Percentiles rank a stretch among this genome's conserved stretches.
These are phyloP conservation scores for Zygnema cylindricum DNA, from an alignment of 139 green algal species.

Conservation along the genomic window DNA sequence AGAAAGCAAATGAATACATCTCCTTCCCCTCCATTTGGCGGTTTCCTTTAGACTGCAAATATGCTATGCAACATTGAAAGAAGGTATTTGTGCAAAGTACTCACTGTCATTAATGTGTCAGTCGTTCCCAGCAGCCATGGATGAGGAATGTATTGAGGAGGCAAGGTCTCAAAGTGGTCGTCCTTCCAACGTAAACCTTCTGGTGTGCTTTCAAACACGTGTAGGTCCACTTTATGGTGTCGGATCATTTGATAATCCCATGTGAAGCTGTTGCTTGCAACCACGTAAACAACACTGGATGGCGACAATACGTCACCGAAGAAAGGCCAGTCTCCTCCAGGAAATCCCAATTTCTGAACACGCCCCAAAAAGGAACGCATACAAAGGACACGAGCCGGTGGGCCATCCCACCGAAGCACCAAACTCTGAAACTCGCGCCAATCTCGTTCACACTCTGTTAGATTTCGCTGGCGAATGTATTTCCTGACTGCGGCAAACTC, in stretches of 20 bases:
- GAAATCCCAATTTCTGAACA: conserved; percentile 38
- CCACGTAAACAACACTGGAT: conserved; percentile 34
- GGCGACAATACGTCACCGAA: neutral
- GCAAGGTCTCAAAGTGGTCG: conserved; percentile 23
- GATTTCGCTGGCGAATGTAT: conserved; percentile 17
- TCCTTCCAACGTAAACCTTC: conserved; percentile 11
- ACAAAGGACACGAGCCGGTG: conserved; percentile 14
- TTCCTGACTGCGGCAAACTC: neutral
- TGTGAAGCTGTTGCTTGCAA: conserved; percentile 12
- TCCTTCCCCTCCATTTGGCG: neutral
- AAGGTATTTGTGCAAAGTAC: neutral
- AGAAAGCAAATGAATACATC: neutral
- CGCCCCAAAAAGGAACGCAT: conserved; percentile 14
- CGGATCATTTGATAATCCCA: conserved; percentile 24
- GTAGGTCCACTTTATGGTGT: neutral
- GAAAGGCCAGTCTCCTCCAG: conserved; percentile 22
- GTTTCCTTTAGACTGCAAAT: neutral
- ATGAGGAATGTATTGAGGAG: conserved; percentile 20
- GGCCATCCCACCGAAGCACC: conserved; percentile 16
- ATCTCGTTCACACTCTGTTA: conserved; percentile 25
- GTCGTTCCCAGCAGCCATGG: conserved; percentile 10
- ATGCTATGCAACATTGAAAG: neutral
- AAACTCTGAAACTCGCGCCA: conserved; percentile 10
- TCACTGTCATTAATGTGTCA: conserved; percentile 24
- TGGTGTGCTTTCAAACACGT: conserved; percentile 48